Conservation (phyloP, 1,284 basidiomycete species). For the Peniophora sp. region DNA sequence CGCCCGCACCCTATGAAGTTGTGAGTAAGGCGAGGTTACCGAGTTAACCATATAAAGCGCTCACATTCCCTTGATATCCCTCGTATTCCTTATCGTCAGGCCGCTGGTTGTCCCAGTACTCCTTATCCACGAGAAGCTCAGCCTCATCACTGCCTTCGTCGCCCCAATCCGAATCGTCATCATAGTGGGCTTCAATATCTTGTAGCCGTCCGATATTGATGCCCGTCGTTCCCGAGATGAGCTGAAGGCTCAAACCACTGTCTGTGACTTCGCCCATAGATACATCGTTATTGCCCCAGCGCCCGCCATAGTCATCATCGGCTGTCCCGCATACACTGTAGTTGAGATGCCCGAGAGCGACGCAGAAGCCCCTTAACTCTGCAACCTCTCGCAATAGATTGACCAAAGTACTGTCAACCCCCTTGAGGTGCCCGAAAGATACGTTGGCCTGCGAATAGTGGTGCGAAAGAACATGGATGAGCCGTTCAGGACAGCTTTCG, state of each 20-base stretch:
- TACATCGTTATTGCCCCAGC: constrained; percentile 7
- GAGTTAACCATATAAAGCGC: not conserved
- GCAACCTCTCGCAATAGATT: constrained; percentile 12
- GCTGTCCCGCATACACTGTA: constrained; percentile 19
- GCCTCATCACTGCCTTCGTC: constrained; percentile 20
- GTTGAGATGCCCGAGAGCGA: constrained; percentile 29
- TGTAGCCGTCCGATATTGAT: constrained; percentile 23
- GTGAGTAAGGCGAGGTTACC: not conserved
- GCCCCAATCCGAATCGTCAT: constrained; percentile 8
- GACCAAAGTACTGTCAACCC: constrained; percentile 14
- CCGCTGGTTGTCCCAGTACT: constrained; percentile 21
- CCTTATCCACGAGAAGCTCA: constrained; percentile 18
- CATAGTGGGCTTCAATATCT: no score
- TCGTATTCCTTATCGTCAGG: constrained; percentile 33
- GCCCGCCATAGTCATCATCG: no score
- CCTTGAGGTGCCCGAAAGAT: constrained; percentile 15
- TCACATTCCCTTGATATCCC: constrained; percentile 19
- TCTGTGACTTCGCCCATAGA: constrained; percentile 14
- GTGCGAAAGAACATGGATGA: constrained; percentile 17
- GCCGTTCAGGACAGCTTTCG: constrained; percentile 6
- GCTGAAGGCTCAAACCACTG: not conserved
- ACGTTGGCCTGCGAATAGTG: constrained; percentile 16
- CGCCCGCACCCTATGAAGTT: no score
- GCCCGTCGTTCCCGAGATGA: constrained; percentile 12
- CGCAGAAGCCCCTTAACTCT: constrained; percentile 12